Percentiles rank a stretch among this genome's conserved stretches.
Evolutionary conservation across 192 early-diverging fungal genomes (phyloP).

Genomic region (Mortierella hygrophila): DNA sequence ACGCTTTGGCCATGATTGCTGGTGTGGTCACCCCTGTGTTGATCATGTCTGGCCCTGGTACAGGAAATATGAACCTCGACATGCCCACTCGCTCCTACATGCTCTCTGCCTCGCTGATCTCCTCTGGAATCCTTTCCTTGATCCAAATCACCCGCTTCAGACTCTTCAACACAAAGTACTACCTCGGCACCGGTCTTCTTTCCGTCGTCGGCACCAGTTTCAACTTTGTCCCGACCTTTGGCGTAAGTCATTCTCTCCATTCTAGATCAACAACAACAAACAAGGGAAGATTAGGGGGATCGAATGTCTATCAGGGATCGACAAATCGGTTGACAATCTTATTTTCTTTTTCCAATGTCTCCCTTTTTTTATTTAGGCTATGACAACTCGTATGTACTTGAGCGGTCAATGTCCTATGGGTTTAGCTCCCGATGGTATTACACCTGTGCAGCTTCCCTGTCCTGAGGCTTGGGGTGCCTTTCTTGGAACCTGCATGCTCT

Average conservation of each 20-base stretch:
- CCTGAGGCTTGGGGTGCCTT: constrained; percentile 67
- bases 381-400: constrained; percentile 66
- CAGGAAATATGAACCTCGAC: constrained; percentile 58
- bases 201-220: constrained; percentile 65
- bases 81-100: constrained; percentile 54
- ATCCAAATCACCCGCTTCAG: constrained; percentile 62
- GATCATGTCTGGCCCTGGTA: constrained; percentile 59
- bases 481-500: constrained; percentile 67
- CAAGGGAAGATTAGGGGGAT: not conserved
- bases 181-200: constrained; percentile 65
- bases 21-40: constrained; percentile 63
- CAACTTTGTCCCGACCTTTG: constrained; percentile 61
- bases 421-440: constrained; percentile 58
- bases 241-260: constrained; percentile 4
- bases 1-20: constrained; percentile 49
- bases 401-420: constrained; percentile 63
- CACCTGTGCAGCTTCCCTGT: constrained; percentile 57
- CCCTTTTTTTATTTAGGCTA: constrained; percentile 37
- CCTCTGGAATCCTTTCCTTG: constrained; percentile 59
- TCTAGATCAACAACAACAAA: not conserved
- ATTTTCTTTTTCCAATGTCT: not conserved
- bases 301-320: not conserved
- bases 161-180: constrained; percentile 58
- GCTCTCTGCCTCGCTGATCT: constrained; percentile 62
- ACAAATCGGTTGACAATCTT: not conserved